Evolutionary conservation across 2,329 filamentous ascomycete genomes (phyloP).

Genomic region (Didymella sp.): DNA sequence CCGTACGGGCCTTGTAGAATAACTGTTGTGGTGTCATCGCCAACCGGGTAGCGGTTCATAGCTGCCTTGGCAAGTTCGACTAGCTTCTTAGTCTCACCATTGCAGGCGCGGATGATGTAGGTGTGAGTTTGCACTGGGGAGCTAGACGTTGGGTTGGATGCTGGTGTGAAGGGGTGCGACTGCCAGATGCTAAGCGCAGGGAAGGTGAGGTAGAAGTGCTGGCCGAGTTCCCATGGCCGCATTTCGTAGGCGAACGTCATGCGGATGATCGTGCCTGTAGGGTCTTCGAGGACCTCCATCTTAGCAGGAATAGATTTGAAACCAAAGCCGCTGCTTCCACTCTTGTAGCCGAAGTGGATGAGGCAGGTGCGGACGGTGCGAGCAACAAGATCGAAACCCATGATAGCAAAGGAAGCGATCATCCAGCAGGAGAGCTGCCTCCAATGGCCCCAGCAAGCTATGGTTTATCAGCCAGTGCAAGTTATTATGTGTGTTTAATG

Average conservation of each 20-base stretch:
- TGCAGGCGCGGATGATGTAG: slow-evolving; percentile 40
- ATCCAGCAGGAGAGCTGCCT: slow-evolving; percentile 70
- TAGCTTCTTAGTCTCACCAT: slow-evolving; percentile 39
- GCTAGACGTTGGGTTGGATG: slow-evolving; percentile 11
- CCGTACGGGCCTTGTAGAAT: slow-evolving; percentile 41
- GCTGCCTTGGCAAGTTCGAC: slow-evolving; percentile 29
- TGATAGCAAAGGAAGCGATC: slow-evolving; percentile 68
- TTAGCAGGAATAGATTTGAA: slow-evolving; percentile 63
- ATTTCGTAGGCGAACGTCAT: slow-evolving; percentile 69
- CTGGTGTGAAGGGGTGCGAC: slow-evolving; percentile 68
- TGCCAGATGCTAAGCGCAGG: slow-evolving; percentile 71
- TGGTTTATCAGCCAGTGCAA: background rate
- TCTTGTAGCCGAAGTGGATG: slow-evolving; percentile 65
- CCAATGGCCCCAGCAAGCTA: slow-evolving; percentile 77
- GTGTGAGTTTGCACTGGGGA: slow-evolving; percentile 26
- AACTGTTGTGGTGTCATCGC: slow-evolving; percentile 20
- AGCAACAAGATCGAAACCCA: slow-evolving; percentile 67
- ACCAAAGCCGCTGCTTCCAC: slow-evolving; percentile 55
- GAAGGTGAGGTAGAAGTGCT: slow-evolving; percentile 76
- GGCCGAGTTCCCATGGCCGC: slow-evolving; percentile 68
- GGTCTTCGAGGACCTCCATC: slow-evolving; percentile 58
- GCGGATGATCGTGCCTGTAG: slow-evolving; percentile 63
- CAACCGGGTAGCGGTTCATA: slow-evolving; percentile 9
- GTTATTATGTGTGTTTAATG: too few species aligned
- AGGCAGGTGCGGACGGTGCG: slow-evolving; percentile 64